These are phyloP conservation scores for Coemansia sp. DNA, from an alignment of 192 early-diverging fungal genomes.

Conservation along the genomic window DNA sequence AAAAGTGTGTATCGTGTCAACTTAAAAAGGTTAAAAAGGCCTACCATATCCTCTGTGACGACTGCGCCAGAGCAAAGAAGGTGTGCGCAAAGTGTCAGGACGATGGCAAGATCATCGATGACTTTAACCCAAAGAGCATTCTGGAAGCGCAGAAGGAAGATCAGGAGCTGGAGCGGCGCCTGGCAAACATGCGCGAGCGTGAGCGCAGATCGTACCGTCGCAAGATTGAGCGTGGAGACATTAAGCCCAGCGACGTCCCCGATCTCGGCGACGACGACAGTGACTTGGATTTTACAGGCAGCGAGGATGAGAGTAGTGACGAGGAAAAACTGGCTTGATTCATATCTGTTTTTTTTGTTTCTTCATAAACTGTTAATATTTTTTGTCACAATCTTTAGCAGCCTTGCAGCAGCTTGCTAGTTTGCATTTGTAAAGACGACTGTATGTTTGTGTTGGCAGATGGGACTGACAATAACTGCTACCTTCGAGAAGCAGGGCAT, in stretches of 20 bases:
- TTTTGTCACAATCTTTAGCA: neutral
- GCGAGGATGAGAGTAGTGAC: constrained; percentile 27
- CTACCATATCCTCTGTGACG: constrained; percentile 91
- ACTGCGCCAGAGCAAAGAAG: constrained; percentile 73
- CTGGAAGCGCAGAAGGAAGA: constrained; percentile 66
- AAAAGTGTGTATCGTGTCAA: constrained; percentile 74
- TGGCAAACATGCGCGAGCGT: constrained; percentile 75
- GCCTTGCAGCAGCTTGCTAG: neutral
- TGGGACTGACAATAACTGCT: constrained; percentile 51
- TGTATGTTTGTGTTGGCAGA: constrained; percentile 15
- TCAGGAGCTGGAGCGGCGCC: constrained; percentile 68
- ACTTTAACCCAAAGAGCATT: constrained; percentile 59
- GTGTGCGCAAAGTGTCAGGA: constrained; percentile 93
- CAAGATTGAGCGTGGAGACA: constrained; percentile 78
- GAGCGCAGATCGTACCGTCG: constrained; percentile 77
- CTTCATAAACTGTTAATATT: neutral
- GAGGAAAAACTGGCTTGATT: neutral
- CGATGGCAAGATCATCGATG: constrained; percentile 59
- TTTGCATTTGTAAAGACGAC: neutral
- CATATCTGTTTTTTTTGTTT: neutral
- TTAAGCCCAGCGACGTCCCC: constrained; percentile 41
- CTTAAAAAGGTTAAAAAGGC: constrained; percentile 85
- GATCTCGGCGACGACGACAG: constrained; percentile 42
- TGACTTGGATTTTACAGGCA: constrained; percentile 51
- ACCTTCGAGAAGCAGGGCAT: constrained; percentile 50